Conservation (phyloP, 371 early-diverging fungal species). For the Lichtheimia corymbifera region DNA sequence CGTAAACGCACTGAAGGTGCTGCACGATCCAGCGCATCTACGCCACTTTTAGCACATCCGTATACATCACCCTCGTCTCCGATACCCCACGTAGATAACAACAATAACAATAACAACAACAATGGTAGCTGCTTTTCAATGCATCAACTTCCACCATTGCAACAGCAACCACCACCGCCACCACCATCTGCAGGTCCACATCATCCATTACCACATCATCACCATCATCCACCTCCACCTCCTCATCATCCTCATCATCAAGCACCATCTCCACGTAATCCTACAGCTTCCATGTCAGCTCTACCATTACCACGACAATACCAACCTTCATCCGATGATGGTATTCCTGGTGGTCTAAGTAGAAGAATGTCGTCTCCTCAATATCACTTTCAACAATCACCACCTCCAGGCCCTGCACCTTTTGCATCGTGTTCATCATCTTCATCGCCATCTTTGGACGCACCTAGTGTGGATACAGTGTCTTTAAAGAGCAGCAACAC, state of each 20-base stretch:
- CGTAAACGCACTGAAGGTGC: slow-evolving; percentile 25
- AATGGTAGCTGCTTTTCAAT: slow-evolving; percentile 16
- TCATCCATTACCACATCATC: too few relatives aligned
- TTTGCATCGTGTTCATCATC: slow-evolving; percentile 12
- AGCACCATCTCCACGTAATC: slow-evolving; percentile 19
- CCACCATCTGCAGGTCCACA: not conserved
- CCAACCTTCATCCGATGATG: not conserved
- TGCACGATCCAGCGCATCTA: slow-evolving; percentile 34
- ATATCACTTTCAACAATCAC: slow-evolving; percentile 14
- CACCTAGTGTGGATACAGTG: slow-evolving; percentile 39
- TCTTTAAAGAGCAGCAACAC: slow-evolving; percentile 32
- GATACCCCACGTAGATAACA: slow-evolving; percentile 19
- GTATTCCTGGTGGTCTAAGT: not conserved
- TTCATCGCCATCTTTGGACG: slow-evolving; percentile 11
- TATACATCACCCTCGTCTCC: slow-evolving; percentile 18
- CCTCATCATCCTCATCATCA: not conserved
- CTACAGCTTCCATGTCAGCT: slow-evolving; percentile 9
- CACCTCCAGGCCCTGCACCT: not conserved
- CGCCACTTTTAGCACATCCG: slow-evolving; percentile 31
- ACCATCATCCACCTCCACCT: too few relatives aligned
- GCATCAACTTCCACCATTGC: slow-evolving; percentile 14
- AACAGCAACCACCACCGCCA: slow-evolving; percentile 10
- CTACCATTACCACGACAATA: slow-evolving; percentile 5
- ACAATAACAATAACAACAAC: not conserved
- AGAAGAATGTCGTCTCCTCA: slow-evolving; percentile 13